These are phyloP conservation scores for Aspergillus viridinutans DNA, from an alignment of 2,329 filamentous ascomycete species.

Conservation along the genomic window DNA sequence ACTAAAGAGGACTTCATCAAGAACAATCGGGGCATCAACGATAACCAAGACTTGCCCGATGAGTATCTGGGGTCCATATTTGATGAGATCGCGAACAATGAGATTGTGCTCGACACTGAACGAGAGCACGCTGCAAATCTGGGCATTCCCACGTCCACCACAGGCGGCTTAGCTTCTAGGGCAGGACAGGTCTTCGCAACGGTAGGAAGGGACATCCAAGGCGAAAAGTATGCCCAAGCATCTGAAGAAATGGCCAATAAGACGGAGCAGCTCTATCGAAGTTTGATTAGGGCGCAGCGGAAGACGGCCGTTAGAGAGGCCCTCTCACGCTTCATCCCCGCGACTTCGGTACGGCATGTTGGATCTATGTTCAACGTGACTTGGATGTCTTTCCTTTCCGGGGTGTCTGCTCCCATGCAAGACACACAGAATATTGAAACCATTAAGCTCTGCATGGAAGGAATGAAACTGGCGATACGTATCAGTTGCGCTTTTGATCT, in stretches of 20 bases:
- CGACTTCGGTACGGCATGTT: conserved; percentile 89
- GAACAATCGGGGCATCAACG: conserved; percentile 98
- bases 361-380: conserved; percentile 98
- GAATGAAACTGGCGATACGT: conserved; percentile 87
- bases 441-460: conserved; percentile 88
- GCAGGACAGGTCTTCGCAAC: conserved; percentile 88
- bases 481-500: conserved; percentile 93
- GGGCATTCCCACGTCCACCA: conserved; percentile 58
- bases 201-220: conserved; percentile 82
- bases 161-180: conserved; percentile 69
- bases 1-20: conserved; percentile 97
- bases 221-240: conserved; percentile 90
- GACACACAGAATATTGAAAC: conserved; percentile 90
- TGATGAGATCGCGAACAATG: conserved; percentile 84
- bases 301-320: conserved; percentile 68
- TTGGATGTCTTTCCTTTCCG: conserved; percentile 99
- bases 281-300: conserved; percentile 82
- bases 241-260: conserved; percentile 88
- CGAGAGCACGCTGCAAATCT: conserved; percentile 81
- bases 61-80: conserved; percentile 88
- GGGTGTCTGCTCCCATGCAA: conserved; percentile 87
- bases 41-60: conserved; percentile 85
- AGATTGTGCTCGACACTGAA: conserved; percentile 93
- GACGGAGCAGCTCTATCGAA: conserved; percentile 85
- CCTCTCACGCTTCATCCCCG: conserved; percentile 76